Base-by-base conservation (phyloP, 345 rosid genomes). In the Gossypioides kirkii region DNA sequence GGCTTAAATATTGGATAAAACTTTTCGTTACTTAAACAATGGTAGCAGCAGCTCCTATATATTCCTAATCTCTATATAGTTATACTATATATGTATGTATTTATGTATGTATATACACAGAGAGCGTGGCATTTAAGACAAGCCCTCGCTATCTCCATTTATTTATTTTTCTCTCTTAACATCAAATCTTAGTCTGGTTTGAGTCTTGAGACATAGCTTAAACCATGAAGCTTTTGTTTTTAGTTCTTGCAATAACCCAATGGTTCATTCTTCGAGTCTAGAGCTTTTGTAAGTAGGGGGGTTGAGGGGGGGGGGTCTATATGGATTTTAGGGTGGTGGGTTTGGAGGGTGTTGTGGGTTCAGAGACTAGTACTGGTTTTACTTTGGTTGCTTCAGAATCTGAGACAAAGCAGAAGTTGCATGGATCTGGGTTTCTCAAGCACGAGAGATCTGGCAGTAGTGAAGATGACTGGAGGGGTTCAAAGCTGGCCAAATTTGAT, bases 381-480 rank as follows among this genome's bases (percentile, higher is more conserved):
- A 69, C 69, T 78, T 75, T 80, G 68, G 63, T 79, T 69, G 82
- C 75, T 74, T 84, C 89, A 70, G 88, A 87, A 85, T 81, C 87
- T 81, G 88, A 77, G 60, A 71, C 80, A 54, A 85, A 85, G 62
- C 84, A 77, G 49, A 85, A 78, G 77, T 71, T 75, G 85, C 81
- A 82, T 81, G 89, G 90, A 84, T 87, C 91, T 78, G 91, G 89
- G 76, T 79, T 83, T 23, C 78, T 83, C 78, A 89, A 81, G 84
- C 91, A 86, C 58, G 83, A 81, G 61, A 85, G 86, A 80, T 76
- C 88, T 60, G 69, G 65, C 10, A 61, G 70, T 6, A 68, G 18
- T 41, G 85, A 80, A 46, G 87, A 84, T 72, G 87, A 81, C 18
- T 84, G 90, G 87, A 82, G 83, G 64, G 64, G 80, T 76, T 80